Evolutionary conservation across 2,329 filamentous ascomycete species (phyloP).

Genomic region (Cryphonectria naterciae): DNA sequence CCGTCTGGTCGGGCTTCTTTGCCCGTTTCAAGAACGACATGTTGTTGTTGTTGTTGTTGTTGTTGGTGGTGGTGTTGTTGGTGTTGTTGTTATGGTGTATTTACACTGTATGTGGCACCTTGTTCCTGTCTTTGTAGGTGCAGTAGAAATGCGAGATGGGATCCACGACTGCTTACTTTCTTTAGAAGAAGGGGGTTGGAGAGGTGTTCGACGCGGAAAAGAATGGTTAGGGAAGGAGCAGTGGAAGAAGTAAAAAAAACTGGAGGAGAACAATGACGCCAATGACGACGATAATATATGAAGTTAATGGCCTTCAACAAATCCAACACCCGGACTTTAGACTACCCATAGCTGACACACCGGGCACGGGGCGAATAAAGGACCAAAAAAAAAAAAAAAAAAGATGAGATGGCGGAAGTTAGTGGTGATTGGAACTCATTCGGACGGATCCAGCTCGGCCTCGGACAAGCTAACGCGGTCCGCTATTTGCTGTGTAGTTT

Average conservation of each 20-base stretch:
- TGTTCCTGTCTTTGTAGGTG: not conserved
- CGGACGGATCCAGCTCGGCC: conserved; percentile 1
- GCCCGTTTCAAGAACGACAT: conserved; percentile 26
- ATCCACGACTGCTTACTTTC: not conserved
- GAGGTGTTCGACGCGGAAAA: not conserved
- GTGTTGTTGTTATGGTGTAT: not conserved
- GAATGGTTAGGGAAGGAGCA: not conserved
- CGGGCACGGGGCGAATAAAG: not conserved
- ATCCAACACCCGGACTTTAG: not conserved
- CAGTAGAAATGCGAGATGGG: not conserved
- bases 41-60: not conserved
- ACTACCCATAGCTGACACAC: not conserved
- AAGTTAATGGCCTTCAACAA: not conserved
- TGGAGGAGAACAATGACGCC: no score
- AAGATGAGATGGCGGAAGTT: not conserved
- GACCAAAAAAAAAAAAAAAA: not conserved
- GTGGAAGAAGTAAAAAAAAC: not conserved
- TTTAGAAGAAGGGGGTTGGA: no score
- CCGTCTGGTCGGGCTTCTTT: conserved; percentile 25
- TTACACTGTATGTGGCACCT: not conserved
- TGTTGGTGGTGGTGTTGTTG: not conserved
- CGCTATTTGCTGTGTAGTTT: not conserved
- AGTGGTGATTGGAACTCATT: not conserved
- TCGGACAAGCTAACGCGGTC: conserved; percentile 11
- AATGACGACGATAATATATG: not conserved